Evolutionary conservation across 2,329 filamentous ascomycete genomes (phyloP).

Genomic region (Diatrype stigma): DNA sequence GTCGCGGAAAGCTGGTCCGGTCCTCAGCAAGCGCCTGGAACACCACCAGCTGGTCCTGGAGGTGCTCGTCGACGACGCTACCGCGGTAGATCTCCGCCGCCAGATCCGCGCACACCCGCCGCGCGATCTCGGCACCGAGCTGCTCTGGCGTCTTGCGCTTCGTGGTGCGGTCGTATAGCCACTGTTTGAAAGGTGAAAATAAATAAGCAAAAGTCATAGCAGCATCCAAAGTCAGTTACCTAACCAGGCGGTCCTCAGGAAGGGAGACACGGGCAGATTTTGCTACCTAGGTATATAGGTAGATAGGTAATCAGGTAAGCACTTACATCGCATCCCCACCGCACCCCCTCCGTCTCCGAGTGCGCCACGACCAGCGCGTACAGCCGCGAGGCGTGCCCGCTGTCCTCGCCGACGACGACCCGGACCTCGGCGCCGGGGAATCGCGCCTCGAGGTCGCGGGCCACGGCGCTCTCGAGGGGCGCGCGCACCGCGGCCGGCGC

Average conservation of each 20-base stretch:
- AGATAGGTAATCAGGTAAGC: too few species aligned
- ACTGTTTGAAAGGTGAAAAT: too few species aligned
- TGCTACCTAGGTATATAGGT: too few species aligned
- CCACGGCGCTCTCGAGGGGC: conserved; percentile 36
- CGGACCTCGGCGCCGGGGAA: conserved; percentile 41
- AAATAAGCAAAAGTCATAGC: too few species aligned
- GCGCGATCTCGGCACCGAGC: conserved; percentile 37
- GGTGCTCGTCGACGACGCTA: conserved; percentile 50
- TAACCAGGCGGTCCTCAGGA: too few species aligned
- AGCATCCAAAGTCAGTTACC: too few species aligned
- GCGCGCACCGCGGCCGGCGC: conserved; percentile 41
- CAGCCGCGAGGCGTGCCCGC: conserved; percentile 44
- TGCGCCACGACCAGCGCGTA: conserved; percentile 55
- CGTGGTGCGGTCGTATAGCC: conserved; percentile 32
- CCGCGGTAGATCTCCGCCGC: conserved; percentile 38
- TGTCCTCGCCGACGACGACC: conserved; percentile 48
- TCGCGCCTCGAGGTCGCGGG: conserved; percentile 32
- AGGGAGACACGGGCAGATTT: too few species aligned
- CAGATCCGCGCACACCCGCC: conserved; percentile 42
- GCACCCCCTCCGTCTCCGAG: conserved; percentile 38
- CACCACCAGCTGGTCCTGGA: conserved; percentile 59
- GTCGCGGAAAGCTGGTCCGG: conserved; percentile 41
- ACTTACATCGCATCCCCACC: conserved; percentile 52
- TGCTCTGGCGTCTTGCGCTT: conserved; percentile 36
- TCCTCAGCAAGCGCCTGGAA: conserved; percentile 57